Conservation (phyloP, 139 green algal genomes). For the Haematococcus sp. region DNA sequence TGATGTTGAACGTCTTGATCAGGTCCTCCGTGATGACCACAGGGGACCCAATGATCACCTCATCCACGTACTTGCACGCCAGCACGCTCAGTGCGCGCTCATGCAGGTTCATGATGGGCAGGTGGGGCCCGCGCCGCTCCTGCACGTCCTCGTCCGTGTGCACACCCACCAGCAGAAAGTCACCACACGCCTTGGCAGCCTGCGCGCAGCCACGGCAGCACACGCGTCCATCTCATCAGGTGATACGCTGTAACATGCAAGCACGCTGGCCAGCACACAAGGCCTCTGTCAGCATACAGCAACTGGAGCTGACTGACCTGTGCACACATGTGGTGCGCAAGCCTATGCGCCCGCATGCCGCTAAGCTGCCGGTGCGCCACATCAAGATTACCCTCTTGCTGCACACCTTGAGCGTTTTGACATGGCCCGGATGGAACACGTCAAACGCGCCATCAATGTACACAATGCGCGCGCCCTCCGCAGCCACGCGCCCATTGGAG, state of each 20-base stretch:
- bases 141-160: slow-evolving; percentile 92
- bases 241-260: too few relatives aligned
- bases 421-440: slow-evolving; percentile 95
- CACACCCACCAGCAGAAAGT: slow-evolving; percentile 97
- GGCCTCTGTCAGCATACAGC: too few relatives aligned
- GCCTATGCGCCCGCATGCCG: too few relatives aligned
- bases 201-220: slow-evolving; percentile 18
- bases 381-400: too few relatives aligned
- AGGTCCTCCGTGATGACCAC: slow-evolving; percentile 79
- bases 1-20: slow-evolving; percentile 97
- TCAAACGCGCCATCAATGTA: slow-evolving; percentile 99
- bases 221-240: too few relatives aligned
- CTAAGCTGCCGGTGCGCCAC: too few relatives aligned
- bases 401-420: slow-evolving; percentile 84
- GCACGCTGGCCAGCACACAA: too few relatives aligned
- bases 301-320: too few relatives aligned
- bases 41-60: slow-evolving; percentile 73
- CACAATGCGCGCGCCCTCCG: slow-evolving; percentile 73
- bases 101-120: slow-evolving; percentile 98
- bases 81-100: slow-evolving; percentile 94
- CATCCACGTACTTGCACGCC: slow-evolving; percentile 94
- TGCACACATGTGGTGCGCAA: too few relatives aligned
- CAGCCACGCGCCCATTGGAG: slow-evolving; percentile 57
- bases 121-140: slow-evolving; percentile 74
- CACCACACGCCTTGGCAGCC: slow-evolving; percentile 75